A percentile compares a stretch with the other conserved stretches of the same genome.
Evolutionary conservation across 228 moss, liverwort and hornwort genomes (phyloP).

Genomic region (Sphagnum magellanicum): DNA sequence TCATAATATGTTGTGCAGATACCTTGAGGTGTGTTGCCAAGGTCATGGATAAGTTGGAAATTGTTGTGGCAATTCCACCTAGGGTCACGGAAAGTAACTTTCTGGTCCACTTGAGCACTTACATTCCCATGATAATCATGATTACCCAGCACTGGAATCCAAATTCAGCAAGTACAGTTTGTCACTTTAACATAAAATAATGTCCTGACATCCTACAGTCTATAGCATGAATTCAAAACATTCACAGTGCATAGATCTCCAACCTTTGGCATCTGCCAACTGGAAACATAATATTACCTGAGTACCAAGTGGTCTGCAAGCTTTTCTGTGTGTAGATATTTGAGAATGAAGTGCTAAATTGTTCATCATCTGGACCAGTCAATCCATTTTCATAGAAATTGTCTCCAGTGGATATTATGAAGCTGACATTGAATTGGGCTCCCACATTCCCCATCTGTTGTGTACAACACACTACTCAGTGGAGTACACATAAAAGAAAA

Average conservation of each 20-base stretch:
- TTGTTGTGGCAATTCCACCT: slow-evolving; percentile 67
- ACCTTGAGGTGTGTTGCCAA: not conserved
- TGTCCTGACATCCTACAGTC: not conserved
- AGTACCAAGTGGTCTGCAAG: slow-evolving; percentile 84
- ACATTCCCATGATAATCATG: slow-evolving; percentile 77
- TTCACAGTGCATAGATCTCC: no score
- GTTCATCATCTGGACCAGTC: slow-evolving; percentile 38
- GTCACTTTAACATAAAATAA: not conserved
- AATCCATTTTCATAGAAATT: slow-evolving; percentile 83
- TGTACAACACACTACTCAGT: no score
- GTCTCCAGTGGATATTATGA: slow-evolving; percentile 77
- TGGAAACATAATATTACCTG: slow-evolving; percentile 37
- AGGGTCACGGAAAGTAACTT: slow-evolving; percentile 39
- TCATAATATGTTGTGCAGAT: not conserved
- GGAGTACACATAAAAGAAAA: no score
- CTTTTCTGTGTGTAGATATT: slow-evolving; percentile 59
- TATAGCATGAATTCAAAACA: not conserved
- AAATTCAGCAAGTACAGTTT: not conserved
- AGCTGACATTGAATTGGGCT: slow-evolving; percentile 31
- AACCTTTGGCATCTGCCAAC: no score
- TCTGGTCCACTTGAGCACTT: slow-evolving; percentile 51
- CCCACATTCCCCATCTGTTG: slow-evolving; percentile 83
- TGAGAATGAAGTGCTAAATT: slow-evolving; percentile 64
- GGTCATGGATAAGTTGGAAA: slow-evolving; percentile 43
- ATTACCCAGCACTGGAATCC: slow-evolving; percentile 59